Evolutionary conservation across 2,329 filamentous ascomycete genomes (phyloP).

Genomic region (Colletotrichum salicis): DNA sequence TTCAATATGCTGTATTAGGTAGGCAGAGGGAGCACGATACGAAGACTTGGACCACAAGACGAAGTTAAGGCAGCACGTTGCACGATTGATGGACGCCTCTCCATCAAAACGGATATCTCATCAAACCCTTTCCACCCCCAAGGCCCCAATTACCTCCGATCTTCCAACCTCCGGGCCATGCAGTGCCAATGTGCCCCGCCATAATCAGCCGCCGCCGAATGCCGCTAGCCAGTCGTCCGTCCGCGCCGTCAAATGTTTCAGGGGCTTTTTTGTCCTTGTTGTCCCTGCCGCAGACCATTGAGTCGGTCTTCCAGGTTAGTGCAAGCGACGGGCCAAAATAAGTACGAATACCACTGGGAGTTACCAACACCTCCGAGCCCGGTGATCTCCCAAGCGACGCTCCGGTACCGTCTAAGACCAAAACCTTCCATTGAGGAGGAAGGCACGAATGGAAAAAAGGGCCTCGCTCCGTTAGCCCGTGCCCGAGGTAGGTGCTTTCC

Average conservation of each 20-base stretch:
- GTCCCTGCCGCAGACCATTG: not conserved
- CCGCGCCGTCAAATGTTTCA: not conserved
- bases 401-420: not conserved
- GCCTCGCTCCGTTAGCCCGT: conserved; percentile 7
- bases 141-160: conserved; percentile 9
- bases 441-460: not conserved
- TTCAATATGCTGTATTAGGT: not conserved
- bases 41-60: not conserved
- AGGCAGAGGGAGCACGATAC: not conserved
- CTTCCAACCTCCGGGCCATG: not conserved
- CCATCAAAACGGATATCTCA: conserved; percentile 3
- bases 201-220: conserved; percentile 11
- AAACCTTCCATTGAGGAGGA: not conserved
- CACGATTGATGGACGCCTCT: not conserved
- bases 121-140: conserved; percentile 7
- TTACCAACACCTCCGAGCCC: not conserved
- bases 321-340: not conserved
- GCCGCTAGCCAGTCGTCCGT: not conserved
- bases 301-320: not conserved
- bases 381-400: not conserved
- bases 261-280: not conserved
- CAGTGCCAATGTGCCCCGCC: conserved; percentile 13
- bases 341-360: not conserved
- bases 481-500: conserved; percentile 7
- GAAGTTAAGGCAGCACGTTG: too few relatives aligned